Conservation (phyloP, 257 asterid species). For the Fraxinus anomala region DNA sequence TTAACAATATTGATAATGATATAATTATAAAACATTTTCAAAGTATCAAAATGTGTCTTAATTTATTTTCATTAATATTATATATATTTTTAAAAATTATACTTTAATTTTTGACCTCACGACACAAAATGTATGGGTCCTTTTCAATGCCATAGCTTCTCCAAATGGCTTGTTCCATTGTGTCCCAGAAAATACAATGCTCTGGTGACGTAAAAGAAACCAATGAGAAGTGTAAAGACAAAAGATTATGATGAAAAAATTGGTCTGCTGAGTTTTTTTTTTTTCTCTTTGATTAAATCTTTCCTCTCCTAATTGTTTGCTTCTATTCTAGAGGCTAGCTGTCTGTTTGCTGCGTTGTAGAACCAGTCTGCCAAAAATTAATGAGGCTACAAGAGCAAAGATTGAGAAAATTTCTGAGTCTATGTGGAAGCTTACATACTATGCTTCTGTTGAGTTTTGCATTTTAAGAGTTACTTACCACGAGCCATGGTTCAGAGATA, state of each 20-base stretch:
- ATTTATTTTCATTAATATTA: too few relatives aligned
- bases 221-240: background rate
- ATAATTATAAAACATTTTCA: too few relatives aligned
- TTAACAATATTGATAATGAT: too few relatives aligned
- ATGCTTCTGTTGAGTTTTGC: slow-evolving; percentile 64
- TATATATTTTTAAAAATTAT: too few relatives aligned
- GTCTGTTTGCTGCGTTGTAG: slow-evolving; percentile 60
- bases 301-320: slow-evolving; percentile 15
- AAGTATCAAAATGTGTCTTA: too few relatives aligned
- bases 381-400: slow-evolving; percentile 60
- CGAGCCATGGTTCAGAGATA: slow-evolving; percentile 72
- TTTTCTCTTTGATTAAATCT: background rate
- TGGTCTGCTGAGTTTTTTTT: background rate
- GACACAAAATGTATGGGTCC: too few relatives aligned
- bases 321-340: slow-evolving; percentile 67
- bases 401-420: slow-evolving; percentile 86
- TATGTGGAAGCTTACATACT: slow-evolving; percentile 91
- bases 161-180: background rate
- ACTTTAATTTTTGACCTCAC: too few relatives aligned
- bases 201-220: background rate
- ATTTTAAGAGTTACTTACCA: slow-evolving; percentile 21
- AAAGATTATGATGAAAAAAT: background rate
- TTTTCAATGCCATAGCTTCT: too few relatives aligned
- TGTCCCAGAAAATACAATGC: background rate
- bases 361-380: slow-evolving; percentile 42